Evolutionary conservation across 805 yeast genomes (phyloP).

Genomic region (Kluyveromyces nonfermentans): DNA sequence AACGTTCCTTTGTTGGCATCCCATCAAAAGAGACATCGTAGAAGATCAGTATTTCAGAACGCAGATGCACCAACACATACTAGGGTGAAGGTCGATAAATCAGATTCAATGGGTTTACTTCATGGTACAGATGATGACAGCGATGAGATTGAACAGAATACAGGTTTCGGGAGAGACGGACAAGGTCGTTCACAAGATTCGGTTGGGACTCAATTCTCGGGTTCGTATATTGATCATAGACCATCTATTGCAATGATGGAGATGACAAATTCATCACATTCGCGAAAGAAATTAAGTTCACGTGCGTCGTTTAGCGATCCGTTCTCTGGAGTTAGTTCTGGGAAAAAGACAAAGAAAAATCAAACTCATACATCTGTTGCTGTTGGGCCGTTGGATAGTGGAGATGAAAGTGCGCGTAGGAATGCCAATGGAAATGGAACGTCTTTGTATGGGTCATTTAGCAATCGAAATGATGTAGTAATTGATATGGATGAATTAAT

Average conservation of each 20-base stretch:
- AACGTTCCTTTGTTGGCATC: slow-evolving; percentile 7
- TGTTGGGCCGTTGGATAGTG: background rate
- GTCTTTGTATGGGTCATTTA: slow-evolving; percentile 5
- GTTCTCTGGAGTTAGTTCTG: background rate
- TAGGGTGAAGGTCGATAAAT: slow-evolving; percentile 15
- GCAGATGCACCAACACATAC: background rate
- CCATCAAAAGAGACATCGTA: slow-evolving; percentile 3
- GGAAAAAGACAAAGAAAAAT: background rate
- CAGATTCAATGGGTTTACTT: slow-evolving; percentile 27
- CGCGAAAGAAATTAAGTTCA: background rate
- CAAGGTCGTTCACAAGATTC: background rate
- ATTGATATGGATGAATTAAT: slow-evolving; percentile 29
- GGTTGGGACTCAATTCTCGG: slow-evolving; percentile 3
- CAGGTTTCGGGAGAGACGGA: background rate
- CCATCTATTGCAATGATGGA: slow-evolving; percentile 9
- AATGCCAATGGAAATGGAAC: slow-evolving; percentile 10
- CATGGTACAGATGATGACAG: slow-evolving; percentile 17
- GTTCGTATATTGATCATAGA: slow-evolving; percentile 9
- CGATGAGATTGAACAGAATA: background rate
- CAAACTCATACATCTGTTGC: background rate
- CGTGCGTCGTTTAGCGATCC: slow-evolving; percentile 1
- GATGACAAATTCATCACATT: slow-evolving; percentile 4
- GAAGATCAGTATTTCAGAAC: slow-evolving; percentile 8
- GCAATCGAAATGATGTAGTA: slow-evolving; percentile 19
- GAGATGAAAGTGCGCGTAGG: background rate